Percentiles rank a stretch among this genome's conserved stretches.
Evolutionary conservation across 768 basidiomycete genomes (phyloP).

Genomic region (Lepiota brunneoincarnata): DNA sequence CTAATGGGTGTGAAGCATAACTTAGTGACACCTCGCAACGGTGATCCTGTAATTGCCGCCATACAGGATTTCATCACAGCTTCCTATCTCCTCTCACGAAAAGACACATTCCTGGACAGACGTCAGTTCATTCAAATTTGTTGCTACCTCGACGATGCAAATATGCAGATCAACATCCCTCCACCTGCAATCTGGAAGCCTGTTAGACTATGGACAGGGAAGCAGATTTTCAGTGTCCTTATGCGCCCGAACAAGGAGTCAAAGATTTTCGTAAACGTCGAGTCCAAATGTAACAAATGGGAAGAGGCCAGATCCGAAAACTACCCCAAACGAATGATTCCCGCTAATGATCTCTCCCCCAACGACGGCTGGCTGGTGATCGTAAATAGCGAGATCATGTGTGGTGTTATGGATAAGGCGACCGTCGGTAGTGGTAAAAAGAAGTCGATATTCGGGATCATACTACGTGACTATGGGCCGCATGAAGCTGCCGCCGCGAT

Average conservation of each 20-base stretch:
- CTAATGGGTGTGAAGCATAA: constrained; percentile 98
- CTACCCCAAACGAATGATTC: constrained; percentile 59
- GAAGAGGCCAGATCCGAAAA: constrained; percentile 66
- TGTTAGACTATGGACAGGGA: constrained; percentile 92
- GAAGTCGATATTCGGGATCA: constrained; percentile 98
- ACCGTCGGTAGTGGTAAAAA: constrained; percentile 98
- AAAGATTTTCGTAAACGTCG: constrained; percentile 88
- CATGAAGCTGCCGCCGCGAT: constrained; percentile 94
- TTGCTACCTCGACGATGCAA: constrained; percentile 89
- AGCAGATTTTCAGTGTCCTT: constrained; percentile 96
- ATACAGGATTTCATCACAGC: constrained; percentile 99
- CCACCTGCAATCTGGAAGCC: constrained; percentile 96
- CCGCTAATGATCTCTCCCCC: constrained; percentile 82
- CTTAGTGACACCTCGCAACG: constrained; percentile 96
- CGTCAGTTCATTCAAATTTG: constrained; percentile 96
- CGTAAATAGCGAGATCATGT: constrained; percentile 98
- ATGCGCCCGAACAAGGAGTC: constrained; percentile 90
- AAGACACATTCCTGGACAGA: constrained; percentile 91
- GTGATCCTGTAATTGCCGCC: constrained; percentile 98
- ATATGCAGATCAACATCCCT: constrained; percentile 91
- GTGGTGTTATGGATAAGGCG: constrained; percentile 98
- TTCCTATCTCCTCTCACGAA: constrained; percentile 89
- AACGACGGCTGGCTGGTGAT: constrained; percentile 98
- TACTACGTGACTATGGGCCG: constrained; percentile 93
- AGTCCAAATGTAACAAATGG: constrained; percentile 91